phyloP scores from a whole-genome alignment of 2,329 filamentous ascomycete species.

The Aspergillus alliaceus region DNA sequence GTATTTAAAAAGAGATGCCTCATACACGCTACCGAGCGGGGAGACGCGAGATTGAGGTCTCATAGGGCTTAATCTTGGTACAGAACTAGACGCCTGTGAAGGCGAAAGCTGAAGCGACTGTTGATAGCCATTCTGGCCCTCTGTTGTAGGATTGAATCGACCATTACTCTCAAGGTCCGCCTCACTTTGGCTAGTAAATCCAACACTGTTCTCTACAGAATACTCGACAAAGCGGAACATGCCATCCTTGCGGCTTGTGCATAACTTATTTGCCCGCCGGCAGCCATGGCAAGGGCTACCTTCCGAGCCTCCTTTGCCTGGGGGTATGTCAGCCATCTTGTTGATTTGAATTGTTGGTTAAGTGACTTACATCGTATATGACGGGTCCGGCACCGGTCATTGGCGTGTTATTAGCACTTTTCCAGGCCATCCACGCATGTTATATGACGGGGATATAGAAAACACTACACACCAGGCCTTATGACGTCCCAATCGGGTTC shows the following conservation, averaged over 20 bases:
- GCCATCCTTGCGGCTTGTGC: background rate
- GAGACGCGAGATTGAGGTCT: background rate
- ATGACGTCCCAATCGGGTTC: background rate
- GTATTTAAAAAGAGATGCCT: conserved; percentile 3
- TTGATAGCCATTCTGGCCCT: background rate
- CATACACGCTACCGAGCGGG: background rate
- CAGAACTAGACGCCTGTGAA: background rate
- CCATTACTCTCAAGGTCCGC: background rate
- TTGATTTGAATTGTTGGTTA: background rate
- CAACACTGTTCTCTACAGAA: background rate
- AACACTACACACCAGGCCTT: background rate
- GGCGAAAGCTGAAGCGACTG: background rate
- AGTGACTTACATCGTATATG: background rate
- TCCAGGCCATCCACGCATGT: background rate
- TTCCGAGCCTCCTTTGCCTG: background rate
- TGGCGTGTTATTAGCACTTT: background rate
- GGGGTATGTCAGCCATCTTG: background rate
- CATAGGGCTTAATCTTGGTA: background rate
- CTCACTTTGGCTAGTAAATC: background rate
- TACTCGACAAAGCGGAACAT: background rate
- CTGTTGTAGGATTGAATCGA: background rate
- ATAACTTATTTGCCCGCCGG: background rate
- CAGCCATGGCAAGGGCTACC: background rate
- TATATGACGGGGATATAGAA: background rate
- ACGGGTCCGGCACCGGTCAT: background rate